Base-by-base conservation (phyloP, 2,329 filamentous ascomycete genomes). In the Aspergillus sp. region DNA sequence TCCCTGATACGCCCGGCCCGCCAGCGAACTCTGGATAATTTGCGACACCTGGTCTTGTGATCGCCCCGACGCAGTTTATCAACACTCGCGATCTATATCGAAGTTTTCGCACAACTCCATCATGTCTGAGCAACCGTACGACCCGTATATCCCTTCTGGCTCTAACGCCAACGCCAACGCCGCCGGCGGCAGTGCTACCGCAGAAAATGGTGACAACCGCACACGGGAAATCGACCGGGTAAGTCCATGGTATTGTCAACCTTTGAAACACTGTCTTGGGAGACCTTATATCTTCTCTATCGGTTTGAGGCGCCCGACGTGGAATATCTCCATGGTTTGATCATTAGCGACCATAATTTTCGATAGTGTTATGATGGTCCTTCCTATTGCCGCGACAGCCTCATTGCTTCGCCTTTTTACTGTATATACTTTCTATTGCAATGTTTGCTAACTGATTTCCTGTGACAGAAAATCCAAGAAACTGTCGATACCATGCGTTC, bases 401-500 rank as follows among this genome's bases (percentile, higher is more conserved):
- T 18, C 18, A 9, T 13, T 53, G 11, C 24, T 30, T 11, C n/a
- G n/a, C n/a, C n/a, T n/a, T 22, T 24, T 45, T 45, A 43, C 17
- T 12, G 8, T 9, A 8, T 26, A n/a, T 18, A 20, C 20, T 34
- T 48, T 8, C 11, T 48, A 24, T 47, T 26, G 18, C n/a, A 55
- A 53, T 32, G 42, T 48, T 49, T 54, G 64, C 66, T 70, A 58
- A 70, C 62, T 49, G 38, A 18, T n/a, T 18, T 53, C 24, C 42
- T 45, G 53, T 34, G 54, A 54, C 74, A 99, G 95, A 90, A 98
- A 96, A 96, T 99, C 78, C 89, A 98, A 76, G 90, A 93, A 72
- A 96, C 93, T 51, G 91, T 97, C 69, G 89, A 89, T 72, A 90
- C 95, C 66, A 97, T 99, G 93, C 87, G 90, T 71, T 89, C 96